Evolutionary conservation across 495 filamentous ascomycete species (phyloP).

Genomic region (Aspergillus wentii): DNA sequence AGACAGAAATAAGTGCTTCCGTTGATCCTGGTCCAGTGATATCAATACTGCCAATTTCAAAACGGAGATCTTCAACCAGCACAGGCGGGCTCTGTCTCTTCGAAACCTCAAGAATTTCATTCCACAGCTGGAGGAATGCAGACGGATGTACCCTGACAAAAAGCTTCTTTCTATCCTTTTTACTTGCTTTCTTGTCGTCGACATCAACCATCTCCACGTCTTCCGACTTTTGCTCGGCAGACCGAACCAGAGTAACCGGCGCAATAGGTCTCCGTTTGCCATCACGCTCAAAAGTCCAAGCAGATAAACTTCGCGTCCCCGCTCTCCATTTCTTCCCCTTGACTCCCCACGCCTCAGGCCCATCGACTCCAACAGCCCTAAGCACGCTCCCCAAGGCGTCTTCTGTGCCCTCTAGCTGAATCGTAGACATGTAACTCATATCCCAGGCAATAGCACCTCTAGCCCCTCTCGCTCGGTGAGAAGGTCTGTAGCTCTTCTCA

Average conservation of each 20-base stretch:
- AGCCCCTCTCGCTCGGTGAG: slow-evolving; percentile 72
- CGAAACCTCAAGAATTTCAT: slow-evolving; percentile 61
- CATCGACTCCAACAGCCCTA: slow-evolving; percentile 51
- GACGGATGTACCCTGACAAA: slow-evolving; percentile 84
- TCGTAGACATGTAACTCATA: slow-evolving; percentile 89
- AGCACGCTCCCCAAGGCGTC: slow-evolving; percentile 60
- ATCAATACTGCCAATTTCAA: slow-evolving; percentile 92
- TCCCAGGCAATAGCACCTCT: slow-evolving; percentile 79
- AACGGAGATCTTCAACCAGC: slow-evolving; percentile 83
- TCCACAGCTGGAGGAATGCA: slow-evolving; percentile 80
- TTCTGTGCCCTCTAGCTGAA: slow-evolving; percentile 67
- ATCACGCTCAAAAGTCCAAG: slow-evolving; percentile 59
- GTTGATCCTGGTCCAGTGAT: slow-evolving; percentile 79
- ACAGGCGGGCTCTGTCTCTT: slow-evolving; percentile 69
- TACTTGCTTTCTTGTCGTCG: slow-evolving; percentile 14
- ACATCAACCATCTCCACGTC: slow-evolving; percentile 33
- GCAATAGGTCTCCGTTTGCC: slow-evolving; percentile 57
- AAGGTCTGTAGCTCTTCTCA: slow-evolving; percentile 82
- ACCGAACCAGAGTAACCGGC: slow-evolving; percentile 75
- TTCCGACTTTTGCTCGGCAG: slow-evolving; percentile 19
- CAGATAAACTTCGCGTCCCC: slow-evolving; percentile 65
- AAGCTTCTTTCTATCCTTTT: slow-evolving; percentile 47
- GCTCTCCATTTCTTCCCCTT: slow-evolving; percentile 68
- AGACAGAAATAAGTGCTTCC: slow-evolving; percentile 68
- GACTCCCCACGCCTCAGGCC: slow-evolving; percentile 52